Percentiles rank a stretch among this genome's conserved stretches.
phyloP scores from a whole-genome alignment of 306 rosid genomes.

The Malus sieversii region DNA sequence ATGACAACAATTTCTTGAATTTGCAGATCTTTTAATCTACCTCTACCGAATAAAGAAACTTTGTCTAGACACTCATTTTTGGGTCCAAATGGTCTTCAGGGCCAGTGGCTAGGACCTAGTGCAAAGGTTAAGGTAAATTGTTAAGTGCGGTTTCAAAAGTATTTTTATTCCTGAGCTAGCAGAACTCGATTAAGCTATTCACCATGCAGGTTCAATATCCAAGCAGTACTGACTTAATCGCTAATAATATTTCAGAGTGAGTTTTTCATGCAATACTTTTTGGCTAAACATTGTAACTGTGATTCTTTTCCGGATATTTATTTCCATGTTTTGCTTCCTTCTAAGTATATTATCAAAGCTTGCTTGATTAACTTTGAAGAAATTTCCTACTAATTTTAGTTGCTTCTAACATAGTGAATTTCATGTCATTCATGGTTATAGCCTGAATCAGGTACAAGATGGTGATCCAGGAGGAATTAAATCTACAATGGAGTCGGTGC shows the following conservation, averaged over 20 bases:
- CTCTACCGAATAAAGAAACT: constrained; percentile 80
- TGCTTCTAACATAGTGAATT: constrained; percentile 22
- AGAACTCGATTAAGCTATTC: neutral
- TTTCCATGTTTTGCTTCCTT: constrained; percentile 8
- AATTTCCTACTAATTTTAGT: constrained; percentile 18
- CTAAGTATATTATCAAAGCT: neutral
- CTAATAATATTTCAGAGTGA: constrained; percentile 50
- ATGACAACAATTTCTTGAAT: constrained; percentile 15
- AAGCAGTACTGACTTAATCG: constrained; percentile 53
- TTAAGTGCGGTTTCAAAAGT: neutral
- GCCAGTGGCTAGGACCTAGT: constrained; percentile 87
- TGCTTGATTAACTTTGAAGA: constrained; percentile 6
- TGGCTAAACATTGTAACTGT: constrained; percentile 2
- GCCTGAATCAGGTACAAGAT: constrained; percentile 65
- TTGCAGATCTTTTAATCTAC: constrained; percentile 62
- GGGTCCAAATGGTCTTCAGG: constrained; percentile 89
- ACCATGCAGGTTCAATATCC: constrained; percentile 75
- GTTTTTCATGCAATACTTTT: constrained; percentile 13
- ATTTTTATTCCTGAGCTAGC: constrained; percentile 6
- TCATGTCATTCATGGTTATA: constrained; percentile 31
- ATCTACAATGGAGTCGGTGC: constrained; percentile 79
- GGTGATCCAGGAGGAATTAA: constrained; percentile 36
- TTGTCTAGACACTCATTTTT: constrained; percentile 90
- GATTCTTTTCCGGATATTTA: constrained; percentile 8
- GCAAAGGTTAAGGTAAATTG: constrained; percentile 57